Percentiles rank a stretch among this genome's conserved stretches.
These are phyloP conservation scores for Misopates orontium DNA, from an alignment of 257 asterid species.

Conservation along the genomic window DNA sequence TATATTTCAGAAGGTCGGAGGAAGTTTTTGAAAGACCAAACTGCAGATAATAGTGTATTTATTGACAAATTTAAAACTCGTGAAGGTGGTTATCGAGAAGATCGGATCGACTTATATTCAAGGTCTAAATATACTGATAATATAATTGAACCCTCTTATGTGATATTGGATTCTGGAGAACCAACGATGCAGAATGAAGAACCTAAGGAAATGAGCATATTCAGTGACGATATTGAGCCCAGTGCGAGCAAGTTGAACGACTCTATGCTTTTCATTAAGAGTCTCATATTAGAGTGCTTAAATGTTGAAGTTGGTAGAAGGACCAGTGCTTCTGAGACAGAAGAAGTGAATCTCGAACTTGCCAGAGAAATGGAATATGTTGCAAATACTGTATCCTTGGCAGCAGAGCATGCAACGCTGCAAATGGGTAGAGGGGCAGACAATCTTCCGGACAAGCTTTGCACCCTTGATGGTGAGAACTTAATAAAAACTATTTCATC, in stretches of 20 bases:
- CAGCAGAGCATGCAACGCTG: conserved; percentile 43
- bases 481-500: conserved; percentile 57
- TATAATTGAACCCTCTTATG: conserved; percentile 70
- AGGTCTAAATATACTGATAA: conserved; percentile 33
- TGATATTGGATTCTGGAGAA: conserved; percentile 52
- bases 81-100: conserved; percentile 29
- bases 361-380: conserved; percentile 64
- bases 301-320: conserved; percentile 78
- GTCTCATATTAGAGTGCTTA: conserved; percentile 57
- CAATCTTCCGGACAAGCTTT: conserved; percentile 35
- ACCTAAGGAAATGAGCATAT: conserved; percentile 27
- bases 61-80: conserved; percentile 27
- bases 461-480: conserved; percentile 60
- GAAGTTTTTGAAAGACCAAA: conserved; percentile 67
- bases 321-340: conserved; percentile 46
- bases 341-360: conserved; percentile 65
- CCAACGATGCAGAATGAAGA: conserved; percentile 42
- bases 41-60: conserved; percentile 36
- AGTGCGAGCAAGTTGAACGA: conserved; percentile 33
- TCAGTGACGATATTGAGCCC: conserved; percentile 32
- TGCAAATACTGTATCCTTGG: conserved; percentile 69
- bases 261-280: conserved; percentile 43
- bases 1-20: conserved; percentile 71
- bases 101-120: conserved; percentile 23
- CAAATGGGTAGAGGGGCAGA: conserved; percentile 28